Evolutionary conservation across 1,139 yeast species (phyloP).

Genomic region (Citeromyces hawaiiensis): DNA sequence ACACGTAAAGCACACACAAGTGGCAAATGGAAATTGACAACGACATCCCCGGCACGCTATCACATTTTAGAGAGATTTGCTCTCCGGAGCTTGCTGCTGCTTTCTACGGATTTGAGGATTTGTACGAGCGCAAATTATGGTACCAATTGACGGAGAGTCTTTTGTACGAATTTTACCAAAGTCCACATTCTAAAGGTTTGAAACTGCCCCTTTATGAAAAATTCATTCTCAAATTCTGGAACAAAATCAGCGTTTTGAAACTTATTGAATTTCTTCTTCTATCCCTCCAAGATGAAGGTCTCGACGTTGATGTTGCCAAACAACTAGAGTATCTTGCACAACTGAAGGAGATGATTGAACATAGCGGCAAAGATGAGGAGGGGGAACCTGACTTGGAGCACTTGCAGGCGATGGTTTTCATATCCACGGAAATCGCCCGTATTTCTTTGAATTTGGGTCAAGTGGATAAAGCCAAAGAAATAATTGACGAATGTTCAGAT

Average conservation of each 20-base stretch:
- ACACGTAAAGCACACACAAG: background rate
- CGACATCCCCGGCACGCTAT: slow-evolving; percentile 42
- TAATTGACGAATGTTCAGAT: slow-evolving; percentile 48
- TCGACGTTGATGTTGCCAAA: slow-evolving; percentile 25
- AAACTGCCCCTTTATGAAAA: slow-evolving; percentile 58
- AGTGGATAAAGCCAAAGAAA: slow-evolving; percentile 42
- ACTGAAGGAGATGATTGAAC: slow-evolving; percentile 33
- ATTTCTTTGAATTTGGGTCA: slow-evolving; percentile 46
- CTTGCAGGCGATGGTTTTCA: slow-evolving; percentile 42
- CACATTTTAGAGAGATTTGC: slow-evolving; percentile 56
- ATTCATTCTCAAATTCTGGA: slow-evolving; percentile 54
- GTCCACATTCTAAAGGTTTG: slow-evolving; percentile 34
- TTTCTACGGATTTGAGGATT: slow-evolving; percentile 67
- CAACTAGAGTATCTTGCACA: slow-evolving; percentile 43
- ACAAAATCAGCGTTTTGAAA: slow-evolving; percentile 67
- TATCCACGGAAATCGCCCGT: slow-evolving; percentile 70
- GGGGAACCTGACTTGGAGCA: slow-evolving; percentile 15
- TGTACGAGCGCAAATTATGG: slow-evolving; percentile 73
- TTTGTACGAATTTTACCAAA: slow-evolving; percentile 38
- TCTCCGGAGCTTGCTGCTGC: slow-evolving; percentile 52
- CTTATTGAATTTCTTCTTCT: slow-evolving; percentile 63
- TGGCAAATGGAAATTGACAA: slow-evolving; percentile 13
- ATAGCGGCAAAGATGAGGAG: slow-evolving; percentile 23
- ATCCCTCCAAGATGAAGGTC: slow-evolving; percentile 25
- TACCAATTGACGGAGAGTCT: slow-evolving; percentile 54